phyloP scores from a whole-genome alignment of 768 basidiomycete genomes.

The Russula foetens region DNA sequence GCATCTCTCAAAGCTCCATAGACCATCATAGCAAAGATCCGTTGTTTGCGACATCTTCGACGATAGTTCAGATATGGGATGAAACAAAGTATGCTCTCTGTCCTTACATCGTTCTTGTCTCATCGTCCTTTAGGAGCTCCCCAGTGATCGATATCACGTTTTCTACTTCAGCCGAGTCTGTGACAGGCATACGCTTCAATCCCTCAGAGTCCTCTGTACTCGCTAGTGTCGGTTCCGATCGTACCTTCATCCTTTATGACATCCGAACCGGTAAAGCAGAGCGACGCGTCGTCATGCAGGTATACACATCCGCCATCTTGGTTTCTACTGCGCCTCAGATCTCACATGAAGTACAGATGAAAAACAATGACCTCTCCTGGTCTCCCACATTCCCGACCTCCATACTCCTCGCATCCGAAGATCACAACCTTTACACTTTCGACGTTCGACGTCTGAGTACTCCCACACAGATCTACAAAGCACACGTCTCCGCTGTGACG shows the following conservation, averaged over 20 bases:
- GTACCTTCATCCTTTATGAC: constrained; percentile 94
- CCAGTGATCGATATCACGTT: constrained; percentile 84
- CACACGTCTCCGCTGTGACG: constrained; percentile 94
- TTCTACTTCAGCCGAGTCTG: constrained; percentile 80
- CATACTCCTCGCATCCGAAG: constrained; percentile 92
- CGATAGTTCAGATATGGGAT: constrained; percentile 94
- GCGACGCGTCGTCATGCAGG: constrained; percentile 84
- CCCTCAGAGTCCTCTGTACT: constrained; percentile 89
- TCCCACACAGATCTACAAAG: constrained; percentile 93
- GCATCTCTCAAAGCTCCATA: constrained; percentile 53
- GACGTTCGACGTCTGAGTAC: constrained; percentile 79
- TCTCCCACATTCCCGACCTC: constrained; percentile 93
- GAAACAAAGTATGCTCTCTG: constrained; percentile 70
- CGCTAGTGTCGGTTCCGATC: constrained; percentile 91
- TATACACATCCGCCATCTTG: constrained; percentile 22
- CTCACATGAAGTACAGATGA: constrained; percentile 46
- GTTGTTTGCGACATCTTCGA: constrained; percentile 92
- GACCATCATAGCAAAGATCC: constrained; percentile 87
- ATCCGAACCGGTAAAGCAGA: constrained; percentile 96
- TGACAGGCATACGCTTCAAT: constrained; percentile 86
- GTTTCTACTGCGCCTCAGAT: constrained; percentile 7
- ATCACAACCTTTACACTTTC: constrained; percentile 97
- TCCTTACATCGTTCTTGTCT: neutral
- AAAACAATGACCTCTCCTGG: constrained; percentile 86
- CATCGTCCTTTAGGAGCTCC: constrained; percentile 47